Conservation (phyloP, 345 rosid species). For the Boechera divaricarpa region DNA sequence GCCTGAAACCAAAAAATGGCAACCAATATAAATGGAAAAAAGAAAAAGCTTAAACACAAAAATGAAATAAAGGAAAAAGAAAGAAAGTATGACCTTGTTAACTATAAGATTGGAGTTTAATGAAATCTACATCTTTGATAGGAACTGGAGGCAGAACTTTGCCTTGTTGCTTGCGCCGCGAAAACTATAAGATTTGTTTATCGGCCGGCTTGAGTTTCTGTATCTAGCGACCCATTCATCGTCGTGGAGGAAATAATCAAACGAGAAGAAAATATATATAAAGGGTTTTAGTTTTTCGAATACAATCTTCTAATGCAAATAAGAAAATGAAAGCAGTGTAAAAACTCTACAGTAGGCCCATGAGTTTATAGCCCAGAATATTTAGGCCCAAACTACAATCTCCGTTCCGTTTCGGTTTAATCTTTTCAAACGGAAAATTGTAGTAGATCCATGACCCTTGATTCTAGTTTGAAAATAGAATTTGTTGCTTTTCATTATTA, state of each 20-base stretch:
- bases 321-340: not conserved
- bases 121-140: not conserved
- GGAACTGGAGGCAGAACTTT: not conserved
- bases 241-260: too few relatives aligned
- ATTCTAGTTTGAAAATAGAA: constrained; percentile 9
- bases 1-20: not conserved
- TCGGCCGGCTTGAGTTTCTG: not conserved
- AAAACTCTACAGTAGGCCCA: not conserved
- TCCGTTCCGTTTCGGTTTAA: constrained; percentile 12
- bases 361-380: not conserved
- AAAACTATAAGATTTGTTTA: not conserved
- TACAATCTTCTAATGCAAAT: not conserved
- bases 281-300: not conserved
- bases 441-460: not conserved
- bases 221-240: not conserved
- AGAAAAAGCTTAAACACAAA: not conserved
- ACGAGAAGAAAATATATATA: too few relatives aligned
- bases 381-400: not conserved
- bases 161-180: not conserved
- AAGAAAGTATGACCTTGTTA: not conserved
- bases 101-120: not conserved
- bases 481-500: constrained; percentile 26
- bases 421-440: not conserved
- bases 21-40: not conserved
- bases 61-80: not conserved